Base-by-base conservation (phyloP, 495 filamentous ascomycete genomes). In the Podospora sp. region DNA sequence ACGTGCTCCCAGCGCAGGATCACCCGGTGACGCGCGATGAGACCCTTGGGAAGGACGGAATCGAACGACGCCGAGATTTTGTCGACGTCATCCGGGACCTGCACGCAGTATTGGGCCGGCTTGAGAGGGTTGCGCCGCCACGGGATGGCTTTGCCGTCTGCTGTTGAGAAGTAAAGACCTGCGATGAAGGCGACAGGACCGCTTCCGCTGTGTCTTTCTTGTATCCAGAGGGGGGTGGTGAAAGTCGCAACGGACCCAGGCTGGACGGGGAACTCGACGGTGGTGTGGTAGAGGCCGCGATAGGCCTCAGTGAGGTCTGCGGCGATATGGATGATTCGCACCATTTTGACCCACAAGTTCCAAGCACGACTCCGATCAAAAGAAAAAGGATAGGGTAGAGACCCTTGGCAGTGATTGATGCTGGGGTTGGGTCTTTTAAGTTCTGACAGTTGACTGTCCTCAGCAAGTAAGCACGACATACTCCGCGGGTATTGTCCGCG, bases 191-290 rank as follows among this genome's bases (percentile, higher is more conserved):
- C 9, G 7, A 55, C 24, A 6, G 52, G 52, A 14, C 52, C 52
- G 14, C n/a, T 55, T 2, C 9, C 16, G 6, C 52, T 22, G 52
- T 55, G 52, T 2, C 7, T 16, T n/a, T 55, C 52, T 14, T 55
- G 52, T 6, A 55, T 55, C 52, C 52, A 55, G n/a, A 55, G 52
- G 52, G 52, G 52, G 2, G 52, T 55, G 20, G 52, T 55, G 24
- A 55, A 55, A 2, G 52, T 55, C 22, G 52, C 52, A 6, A 26
- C 2, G 52, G 21, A 16, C 2, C 24, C 52, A 12, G 52, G 52
- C 20, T 26, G 52, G 3, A 55, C 52, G 20, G 52, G n/a, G 20
- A 55, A 26, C 16, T 20, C 7, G 52, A 55, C 52, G 24, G 20
- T 26, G n/a, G 24, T 26, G 24, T 55, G 52, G n/a, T 16, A 22